Evolutionary conservation across 1,139 yeast genomes (phyloP).

Genomic region (Debaryomycetaceae sp.): DNA sequence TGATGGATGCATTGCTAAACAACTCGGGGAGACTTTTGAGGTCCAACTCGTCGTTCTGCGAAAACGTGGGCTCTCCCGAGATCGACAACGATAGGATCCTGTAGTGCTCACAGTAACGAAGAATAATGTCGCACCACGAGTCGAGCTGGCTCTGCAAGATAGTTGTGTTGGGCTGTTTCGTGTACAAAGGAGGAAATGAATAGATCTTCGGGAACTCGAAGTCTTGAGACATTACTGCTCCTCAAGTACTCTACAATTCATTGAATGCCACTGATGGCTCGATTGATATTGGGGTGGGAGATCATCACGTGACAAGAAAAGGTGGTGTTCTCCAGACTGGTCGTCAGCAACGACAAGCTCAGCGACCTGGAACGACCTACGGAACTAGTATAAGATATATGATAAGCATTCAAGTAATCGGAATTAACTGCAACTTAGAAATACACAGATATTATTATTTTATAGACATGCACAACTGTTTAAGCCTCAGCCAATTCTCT

Average conservation of each 20-base stretch:
- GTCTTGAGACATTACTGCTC: conserved; percentile 2
- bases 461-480: conserved; percentile 15
- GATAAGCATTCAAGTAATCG: not conserved
- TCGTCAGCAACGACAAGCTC: not conserved
- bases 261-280: too few relatives aligned
- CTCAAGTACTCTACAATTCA: not conserved
- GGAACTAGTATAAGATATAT: not conserved
- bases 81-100: conserved; percentile 40
- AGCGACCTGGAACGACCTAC: too few relatives aligned
- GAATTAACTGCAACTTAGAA: conserved; percentile 3
- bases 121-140: conserved; percentile 40
- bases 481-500: conserved; percentile 99
- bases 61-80: conserved; percentile 24
- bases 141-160: conserved; percentile 71
- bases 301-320: too few relatives aligned
- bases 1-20: conserved; percentile 49
- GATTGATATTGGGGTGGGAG: too few relatives aligned
- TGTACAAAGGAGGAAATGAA: conserved; percentile 88
- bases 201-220: conserved; percentile 67
- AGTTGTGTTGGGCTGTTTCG: conserved; percentile 80
- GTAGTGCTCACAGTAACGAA: conserved; percentile 58
- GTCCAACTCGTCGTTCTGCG: conserved; percentile 23
- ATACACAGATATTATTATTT: conserved; percentile 7
- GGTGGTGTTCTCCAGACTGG: not conserved
- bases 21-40: conserved; percentile 27